Evolutionary conservation across 345 rosid genomes (phyloP).

Genomic region (Sonneratia alba): DNA sequence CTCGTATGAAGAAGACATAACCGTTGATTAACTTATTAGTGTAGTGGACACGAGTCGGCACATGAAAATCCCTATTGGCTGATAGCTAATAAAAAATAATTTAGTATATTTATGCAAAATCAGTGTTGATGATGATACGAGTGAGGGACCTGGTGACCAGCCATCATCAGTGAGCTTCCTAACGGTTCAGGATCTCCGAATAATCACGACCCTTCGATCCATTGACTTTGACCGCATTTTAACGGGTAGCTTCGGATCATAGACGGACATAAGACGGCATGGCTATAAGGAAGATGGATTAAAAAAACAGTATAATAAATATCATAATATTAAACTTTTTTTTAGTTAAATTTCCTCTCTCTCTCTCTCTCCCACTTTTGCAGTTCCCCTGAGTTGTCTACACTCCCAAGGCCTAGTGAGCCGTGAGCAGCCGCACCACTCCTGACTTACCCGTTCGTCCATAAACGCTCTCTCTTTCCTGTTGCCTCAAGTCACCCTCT

Average conservation of each 20-base stretch:
- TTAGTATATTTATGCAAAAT: too few relatives aligned
- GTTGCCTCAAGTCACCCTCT: not conserved
- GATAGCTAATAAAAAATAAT: not conserved
- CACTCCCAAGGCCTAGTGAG: constrained; percentile 6
- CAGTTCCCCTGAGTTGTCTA: not conserved
- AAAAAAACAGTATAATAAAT: too few relatives aligned
- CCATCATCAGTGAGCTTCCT: not conserved
- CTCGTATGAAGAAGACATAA: too few relatives aligned
- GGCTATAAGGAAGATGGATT: too few relatives aligned
- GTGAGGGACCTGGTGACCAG: not conserved
- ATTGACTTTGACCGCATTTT: not conserved
- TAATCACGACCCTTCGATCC: not conserved
- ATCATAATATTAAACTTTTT: too few relatives aligned
- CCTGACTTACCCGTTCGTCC: not conserved
- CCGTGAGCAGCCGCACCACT: not conserved
- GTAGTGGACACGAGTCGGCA: too few relatives aligned
- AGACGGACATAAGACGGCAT: too few relatives aligned
- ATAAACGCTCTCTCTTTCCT: not conserved
- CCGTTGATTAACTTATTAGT: too few relatives aligned
- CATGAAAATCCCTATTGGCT: not conserved
- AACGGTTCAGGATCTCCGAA: not conserved
- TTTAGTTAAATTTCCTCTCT: not conserved
- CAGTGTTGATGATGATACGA: not conserved
- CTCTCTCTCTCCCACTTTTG: not conserved
- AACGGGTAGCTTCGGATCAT: not conserved